These are phyloP conservation scores for Pseudocercospora musae DNA, from an alignment of 2,329 filamentous ascomycete species.

Conservation along the genomic window DNA sequence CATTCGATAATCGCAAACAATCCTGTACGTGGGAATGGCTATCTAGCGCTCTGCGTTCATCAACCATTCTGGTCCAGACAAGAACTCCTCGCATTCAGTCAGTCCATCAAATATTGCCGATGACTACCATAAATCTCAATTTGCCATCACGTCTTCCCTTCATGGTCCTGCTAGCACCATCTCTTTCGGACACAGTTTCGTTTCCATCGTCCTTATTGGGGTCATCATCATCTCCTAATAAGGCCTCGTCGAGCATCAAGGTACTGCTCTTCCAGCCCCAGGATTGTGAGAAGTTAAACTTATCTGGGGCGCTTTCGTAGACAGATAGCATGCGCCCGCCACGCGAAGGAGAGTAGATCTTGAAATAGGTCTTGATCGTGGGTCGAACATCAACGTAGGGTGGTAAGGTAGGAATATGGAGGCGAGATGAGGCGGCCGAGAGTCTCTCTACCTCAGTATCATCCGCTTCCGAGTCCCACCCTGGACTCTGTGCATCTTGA, in stretches of 20 bases:
- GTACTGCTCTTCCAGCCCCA: constrained; percentile 62
- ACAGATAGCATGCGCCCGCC: constrained; percentile 57
- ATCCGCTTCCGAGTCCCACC: constrained; percentile 6
- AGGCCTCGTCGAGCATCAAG: constrained; percentile 53
- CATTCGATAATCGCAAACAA: not conserved
- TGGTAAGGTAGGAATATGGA: constrained; percentile 46
- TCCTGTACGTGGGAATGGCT: not conserved
- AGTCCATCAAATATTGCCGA: constrained; percentile 48
- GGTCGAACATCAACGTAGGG: constrained; percentile 55
- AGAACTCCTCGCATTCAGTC: not conserved
- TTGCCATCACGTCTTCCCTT: constrained; percentile 48
- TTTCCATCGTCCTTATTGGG: constrained; percentile 36
- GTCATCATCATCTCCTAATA: constrained; percentile 33
- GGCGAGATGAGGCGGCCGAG: constrained; percentile 21
- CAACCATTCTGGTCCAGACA: not conserved
- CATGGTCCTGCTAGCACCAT: constrained; percentile 24
- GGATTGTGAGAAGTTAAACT: constrained; percentile 59
- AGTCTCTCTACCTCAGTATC: constrained; percentile 20
- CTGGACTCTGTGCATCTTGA: constrained; percentile 2
- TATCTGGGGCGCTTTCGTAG: constrained; percentile 57
- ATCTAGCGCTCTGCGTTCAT: not conserved
- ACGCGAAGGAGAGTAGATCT: constrained; percentile 58
- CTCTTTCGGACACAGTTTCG: constrained; percentile 11
- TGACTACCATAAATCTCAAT: constrained; percentile 59
- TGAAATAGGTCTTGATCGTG: constrained; percentile 60